Conservation (phyloP, 352 stramenopile species). For the Pythium phragmiticola region DNA sequence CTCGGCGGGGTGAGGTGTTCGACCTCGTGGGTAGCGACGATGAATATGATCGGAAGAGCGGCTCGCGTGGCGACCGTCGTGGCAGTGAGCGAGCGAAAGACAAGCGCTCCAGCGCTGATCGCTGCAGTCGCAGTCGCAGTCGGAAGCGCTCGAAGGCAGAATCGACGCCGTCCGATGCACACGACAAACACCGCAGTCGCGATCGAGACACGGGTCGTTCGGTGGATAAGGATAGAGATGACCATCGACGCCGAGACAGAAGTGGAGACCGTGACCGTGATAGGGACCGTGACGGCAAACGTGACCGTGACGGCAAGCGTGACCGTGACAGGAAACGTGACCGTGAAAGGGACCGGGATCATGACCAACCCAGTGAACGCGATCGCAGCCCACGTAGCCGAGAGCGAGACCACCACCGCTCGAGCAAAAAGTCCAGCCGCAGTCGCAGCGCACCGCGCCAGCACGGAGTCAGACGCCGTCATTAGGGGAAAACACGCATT, state of each 20-base stretch:
- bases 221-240: constrained; percentile 9
- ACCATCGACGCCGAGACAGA: neutral
- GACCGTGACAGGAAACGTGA: constrained; percentile 5
- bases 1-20: constrained; percentile 27
- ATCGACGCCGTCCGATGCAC: neutral
- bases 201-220: constrained; percentile 8
- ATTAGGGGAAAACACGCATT: neutral
- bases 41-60: constrained; percentile 23
- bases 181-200: constrained; percentile 18
- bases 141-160: constrained; percentile 8
- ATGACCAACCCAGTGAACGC: too few relatives aligned
- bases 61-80: neutral
- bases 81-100: neutral
- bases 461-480: constrained; percentile 13
- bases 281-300: constrained; percentile 8
- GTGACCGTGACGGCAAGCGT: constrained; percentile 2
- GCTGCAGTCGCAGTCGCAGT: constrained; percentile 16
- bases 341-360: constrained; percentile 8
- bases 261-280: constrained; percentile 8
- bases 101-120: neutral
- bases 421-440: constrained; percentile 25
- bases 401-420: constrained; percentile 3
- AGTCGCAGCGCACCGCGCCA: constrained; percentile 20
- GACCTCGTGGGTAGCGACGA: constrained; percentile 44
- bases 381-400: too few relatives aligned